Conservation (phyloP, 31 red algal genomes). For the Odonthalia washingtoniensis region DNA sequence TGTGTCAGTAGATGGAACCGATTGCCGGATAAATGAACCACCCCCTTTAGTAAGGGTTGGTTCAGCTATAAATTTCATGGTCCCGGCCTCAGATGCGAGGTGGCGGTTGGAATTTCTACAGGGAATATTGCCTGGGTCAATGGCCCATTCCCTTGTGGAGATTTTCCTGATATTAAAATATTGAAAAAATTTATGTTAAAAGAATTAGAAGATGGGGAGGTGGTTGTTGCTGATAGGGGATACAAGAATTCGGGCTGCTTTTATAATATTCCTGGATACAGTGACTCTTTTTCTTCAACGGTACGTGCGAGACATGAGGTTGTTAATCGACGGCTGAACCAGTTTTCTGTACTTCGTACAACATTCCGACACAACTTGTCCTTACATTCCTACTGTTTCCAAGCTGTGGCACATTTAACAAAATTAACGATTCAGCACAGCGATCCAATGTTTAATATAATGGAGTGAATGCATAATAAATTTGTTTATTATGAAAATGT, state of each 20-base stretch:
- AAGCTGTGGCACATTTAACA: too few species aligned
- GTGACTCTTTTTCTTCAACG: not conserved
- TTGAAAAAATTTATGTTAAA: not conserved
- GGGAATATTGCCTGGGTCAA: slow-evolving; percentile 6
- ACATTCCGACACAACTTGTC: not conserved
- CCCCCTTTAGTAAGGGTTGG: too few species aligned
- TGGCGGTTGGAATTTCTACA: not conserved
- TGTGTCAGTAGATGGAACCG: too few species aligned
- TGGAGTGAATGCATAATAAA: too few species aligned
- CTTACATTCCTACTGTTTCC: not conserved
- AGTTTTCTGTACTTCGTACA: not conserved
- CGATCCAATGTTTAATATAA: too few species aligned
- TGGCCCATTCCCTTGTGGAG: not conserved
- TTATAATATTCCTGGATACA: not conserved
- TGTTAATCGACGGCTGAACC: not conserved
- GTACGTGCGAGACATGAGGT: not conserved
- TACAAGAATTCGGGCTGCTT: not conserved
- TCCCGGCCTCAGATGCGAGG: slow-evolving; percentile 12
- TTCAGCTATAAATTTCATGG: too few species aligned
- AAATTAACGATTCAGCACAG: too few species aligned
- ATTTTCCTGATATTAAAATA: not conserved
- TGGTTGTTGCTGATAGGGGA: not conserved
- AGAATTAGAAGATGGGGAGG: not conserved
- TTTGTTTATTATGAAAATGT: too few species aligned
- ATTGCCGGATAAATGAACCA: too few species aligned